Evolutionary conservation across 192 early-diverging fungal genomes (phyloP).

Genomic region (Rhizoclosmatium globosum): DNA sequence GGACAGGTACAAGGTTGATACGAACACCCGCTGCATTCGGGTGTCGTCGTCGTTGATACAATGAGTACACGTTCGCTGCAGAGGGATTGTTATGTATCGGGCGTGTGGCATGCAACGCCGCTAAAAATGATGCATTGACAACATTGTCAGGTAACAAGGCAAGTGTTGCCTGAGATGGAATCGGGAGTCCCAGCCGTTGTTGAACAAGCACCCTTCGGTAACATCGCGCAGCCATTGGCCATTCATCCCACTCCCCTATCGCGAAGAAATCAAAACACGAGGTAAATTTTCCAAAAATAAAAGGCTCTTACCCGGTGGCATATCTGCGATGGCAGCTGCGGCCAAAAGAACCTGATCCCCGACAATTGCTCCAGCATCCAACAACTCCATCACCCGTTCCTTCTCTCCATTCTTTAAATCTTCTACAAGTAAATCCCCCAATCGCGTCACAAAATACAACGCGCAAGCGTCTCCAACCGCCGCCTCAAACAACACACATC

Average conservation of each 20-base stretch:
- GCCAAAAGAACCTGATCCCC: slow-evolving; percentile 29
- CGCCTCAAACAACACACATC: slow-evolving; percentile 37
- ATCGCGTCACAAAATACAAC: slow-evolving; percentile 10
- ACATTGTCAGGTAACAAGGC: slow-evolving; percentile 21
- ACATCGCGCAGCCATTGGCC: slow-evolving; percentile 41
- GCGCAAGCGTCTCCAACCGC: slow-evolving; percentile 24
- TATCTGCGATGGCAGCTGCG: slow-evolving; percentile 36
- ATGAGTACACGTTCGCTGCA: slow-evolving; percentile 31
- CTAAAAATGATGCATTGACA: slow-evolving; percentile 30
- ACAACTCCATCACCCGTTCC: slow-evolving; percentile 39
- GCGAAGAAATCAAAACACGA: slow-evolving; percentile 9
- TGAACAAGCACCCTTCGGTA: slow-evolving; percentile 41
- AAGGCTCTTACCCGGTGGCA: slow-evolving; percentile 35
- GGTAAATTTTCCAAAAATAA: background rate
- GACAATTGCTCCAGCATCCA: slow-evolving; percentile 43
- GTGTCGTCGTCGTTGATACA: slow-evolving; percentile 40
- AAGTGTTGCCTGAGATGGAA: slow-evolving; percentile 24
- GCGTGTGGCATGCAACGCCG: slow-evolving; percentile 31
- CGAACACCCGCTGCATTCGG: slow-evolving; percentile 39
- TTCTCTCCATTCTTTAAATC: slow-evolving; percentile 35
- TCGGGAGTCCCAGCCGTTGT: slow-evolving; percentile 32
- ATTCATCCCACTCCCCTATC: slow-evolving; percentile 44
- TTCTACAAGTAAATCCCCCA: slow-evolving; percentile 23
- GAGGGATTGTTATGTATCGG: slow-evolving; percentile 25
- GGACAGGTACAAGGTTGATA: slow-evolving; percentile 41